Conservation (phyloP, 192 early-diverging fungal genomes). For the Backusella macrospora region DNA sequence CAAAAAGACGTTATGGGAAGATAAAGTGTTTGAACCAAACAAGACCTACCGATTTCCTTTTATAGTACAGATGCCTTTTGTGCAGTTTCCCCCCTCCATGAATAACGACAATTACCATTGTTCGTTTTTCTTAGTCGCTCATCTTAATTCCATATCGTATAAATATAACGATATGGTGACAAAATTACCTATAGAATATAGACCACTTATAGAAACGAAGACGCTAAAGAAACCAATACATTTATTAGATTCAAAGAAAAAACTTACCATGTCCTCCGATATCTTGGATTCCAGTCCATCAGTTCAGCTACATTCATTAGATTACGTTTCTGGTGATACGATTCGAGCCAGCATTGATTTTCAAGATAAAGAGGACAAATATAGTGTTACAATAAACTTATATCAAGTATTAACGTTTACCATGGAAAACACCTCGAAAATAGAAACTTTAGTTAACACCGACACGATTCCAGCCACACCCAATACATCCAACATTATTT, state of each 20-base stretch:
- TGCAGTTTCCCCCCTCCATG: conserved; percentile 19
- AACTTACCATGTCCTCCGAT: neutral
- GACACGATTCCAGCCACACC: neutral
- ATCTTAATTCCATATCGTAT: conserved; percentile 2
- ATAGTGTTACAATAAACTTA: neutral
- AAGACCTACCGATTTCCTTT: conserved; percentile 2
- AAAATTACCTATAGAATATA: neutral
- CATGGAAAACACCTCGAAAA: neutral
- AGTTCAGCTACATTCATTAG: neutral
- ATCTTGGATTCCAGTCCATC: neutral
- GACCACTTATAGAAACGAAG: conserved; percentile 9
- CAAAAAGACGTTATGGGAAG: neutral
- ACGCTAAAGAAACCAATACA: neutral
- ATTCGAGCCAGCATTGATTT: conserved; percentile 1
- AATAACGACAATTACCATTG: neutral
- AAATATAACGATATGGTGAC: conserved; percentile 2
- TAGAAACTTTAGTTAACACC: neutral
- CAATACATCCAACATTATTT: neutral
- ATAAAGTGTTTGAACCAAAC: neutral
- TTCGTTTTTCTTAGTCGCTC: neutral
- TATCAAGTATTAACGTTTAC: neutral
- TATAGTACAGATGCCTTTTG: conserved; percentile 12
- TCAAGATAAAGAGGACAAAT: neutral
- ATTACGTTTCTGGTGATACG: neutral
- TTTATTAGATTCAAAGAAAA: conserved; percentile 13